These are phyloP conservation scores for Pelargonium myrrhifolium DNA, from an alignment of 441 rosid genomes.

Conservation along the genomic window DNA sequence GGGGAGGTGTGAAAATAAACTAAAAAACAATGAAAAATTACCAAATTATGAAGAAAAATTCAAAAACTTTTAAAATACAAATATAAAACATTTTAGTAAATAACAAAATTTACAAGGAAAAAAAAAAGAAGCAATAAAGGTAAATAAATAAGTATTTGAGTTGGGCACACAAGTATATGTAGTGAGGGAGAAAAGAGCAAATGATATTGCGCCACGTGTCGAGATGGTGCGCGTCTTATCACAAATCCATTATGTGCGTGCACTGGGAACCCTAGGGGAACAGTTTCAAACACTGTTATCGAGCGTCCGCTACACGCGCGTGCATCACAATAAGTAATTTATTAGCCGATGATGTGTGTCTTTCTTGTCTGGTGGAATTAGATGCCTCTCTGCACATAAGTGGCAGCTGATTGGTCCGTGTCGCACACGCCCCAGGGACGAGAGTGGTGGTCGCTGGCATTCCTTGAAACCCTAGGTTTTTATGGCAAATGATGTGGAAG, in stretches of 20 bases:
- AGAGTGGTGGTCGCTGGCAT: conserved; percentile 24
- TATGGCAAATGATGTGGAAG: conserved; percentile 4
- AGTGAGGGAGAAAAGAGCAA: conserved; percentile 30
- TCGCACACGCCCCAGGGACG: background rate
- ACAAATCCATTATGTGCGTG: conserved; percentile 33
- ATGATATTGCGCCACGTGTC: conserved; percentile 31
- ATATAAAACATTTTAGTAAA: background rate
- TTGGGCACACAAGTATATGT: background rate
- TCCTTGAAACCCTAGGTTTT: conserved; percentile 24
- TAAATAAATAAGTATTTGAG: background rate
- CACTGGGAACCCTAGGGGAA: background rate
- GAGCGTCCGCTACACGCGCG: conserved; percentile 37
- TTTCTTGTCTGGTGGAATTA: conserved; percentile 22
- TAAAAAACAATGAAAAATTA: too few relatives aligned
- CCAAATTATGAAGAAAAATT: too few relatives aligned
- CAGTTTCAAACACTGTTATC: background rate
- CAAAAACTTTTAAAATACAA: too few relatives aligned
- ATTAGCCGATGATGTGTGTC: background rate
- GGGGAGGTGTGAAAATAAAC: too few relatives aligned
- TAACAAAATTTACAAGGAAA: too few relatives aligned
- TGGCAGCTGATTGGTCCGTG: conserved; percentile 28
- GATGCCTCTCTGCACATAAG: conserved; percentile 38
- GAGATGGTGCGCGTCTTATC: conserved; percentile 59
- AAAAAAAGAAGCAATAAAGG: too few relatives aligned
- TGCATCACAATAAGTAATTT: too few relatives aligned